Evolutionary conservation across 768 basidiomycete genomes (phyloP).

Genomic region (Hericium erinaceus): DNA sequence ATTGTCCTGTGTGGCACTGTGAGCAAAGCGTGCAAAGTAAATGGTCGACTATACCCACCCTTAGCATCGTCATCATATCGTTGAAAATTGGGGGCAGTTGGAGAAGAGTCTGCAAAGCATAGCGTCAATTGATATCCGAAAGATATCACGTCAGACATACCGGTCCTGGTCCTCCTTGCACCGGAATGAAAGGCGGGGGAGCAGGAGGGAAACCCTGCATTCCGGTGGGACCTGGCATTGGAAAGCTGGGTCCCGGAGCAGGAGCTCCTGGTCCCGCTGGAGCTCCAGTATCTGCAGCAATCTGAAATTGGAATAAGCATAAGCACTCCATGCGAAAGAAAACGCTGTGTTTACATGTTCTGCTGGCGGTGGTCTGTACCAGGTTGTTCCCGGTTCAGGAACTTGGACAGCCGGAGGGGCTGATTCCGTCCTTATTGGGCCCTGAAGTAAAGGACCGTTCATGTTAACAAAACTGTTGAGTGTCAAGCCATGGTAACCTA

Average conservation of each 20-base stretch:
- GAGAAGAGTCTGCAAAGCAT: conserved; percentile 40
- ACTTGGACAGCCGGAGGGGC: neutral
- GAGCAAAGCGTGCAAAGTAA: neutral
- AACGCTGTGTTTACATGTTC: neutral
- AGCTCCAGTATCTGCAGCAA: neutral
- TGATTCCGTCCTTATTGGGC: too few relatives aligned
- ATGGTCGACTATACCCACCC: conserved; percentile 31
- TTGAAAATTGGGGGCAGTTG: conserved; percentile 55
- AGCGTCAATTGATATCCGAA: neutral
- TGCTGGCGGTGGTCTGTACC: neutral
- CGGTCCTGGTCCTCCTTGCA: conserved; percentile 16
- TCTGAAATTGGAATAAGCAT: neutral
- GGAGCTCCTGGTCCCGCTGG: neutral
- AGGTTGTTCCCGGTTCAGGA: neutral
- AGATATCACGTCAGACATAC: conserved; percentile 37
- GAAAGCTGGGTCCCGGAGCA: neutral
- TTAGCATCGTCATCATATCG: conserved; percentile 57
- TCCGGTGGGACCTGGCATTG: neutral
- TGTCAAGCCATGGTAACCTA: too few relatives aligned
- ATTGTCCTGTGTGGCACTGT: conserved; percentile 46
- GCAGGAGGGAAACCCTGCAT: neutral
- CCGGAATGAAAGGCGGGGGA: conserved; percentile 12
- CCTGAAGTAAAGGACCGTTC: too few relatives aligned
- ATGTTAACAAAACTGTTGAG: too few relatives aligned
- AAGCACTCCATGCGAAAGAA: neutral